Conservation (phyloP, 192 early-diverging fungal genomes). For the Coemansia sp. region DNA sequence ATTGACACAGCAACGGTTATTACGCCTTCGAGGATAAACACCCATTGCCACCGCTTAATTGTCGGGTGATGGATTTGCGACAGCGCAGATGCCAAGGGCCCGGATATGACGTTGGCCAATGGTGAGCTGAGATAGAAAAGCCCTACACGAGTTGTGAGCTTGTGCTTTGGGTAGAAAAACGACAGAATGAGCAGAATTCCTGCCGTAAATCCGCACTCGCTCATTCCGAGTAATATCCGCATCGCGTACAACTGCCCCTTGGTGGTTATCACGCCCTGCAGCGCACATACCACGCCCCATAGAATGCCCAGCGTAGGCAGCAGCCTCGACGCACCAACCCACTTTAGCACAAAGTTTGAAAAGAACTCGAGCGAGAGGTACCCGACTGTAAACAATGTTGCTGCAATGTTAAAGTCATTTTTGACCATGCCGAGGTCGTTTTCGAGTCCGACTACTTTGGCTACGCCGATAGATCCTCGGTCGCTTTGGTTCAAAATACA, state of each 20-base stretch:
- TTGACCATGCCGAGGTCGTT: slow-evolving; percentile 41
- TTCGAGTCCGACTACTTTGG: slow-evolving; percentile 53
- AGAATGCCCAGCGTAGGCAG: slow-evolving; percentile 43
- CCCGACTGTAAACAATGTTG: slow-evolving; percentile 45
- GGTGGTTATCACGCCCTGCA: slow-evolving; percentile 42
- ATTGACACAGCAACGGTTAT: slow-evolving; percentile 37
- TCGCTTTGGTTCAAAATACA: slow-evolving; percentile 50
- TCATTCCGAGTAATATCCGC: slow-evolving; percentile 43
- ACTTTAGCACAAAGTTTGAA: slow-evolving; percentile 50
- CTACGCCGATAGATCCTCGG: slow-evolving; percentile 47
- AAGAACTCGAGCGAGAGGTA: slow-evolving; percentile 45
- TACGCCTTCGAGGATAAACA: slow-evolving; percentile 50
- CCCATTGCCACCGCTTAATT: slow-evolving; percentile 53
- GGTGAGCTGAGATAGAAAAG: slow-evolving; percentile 49
- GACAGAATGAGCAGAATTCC: slow-evolving; percentile 42
- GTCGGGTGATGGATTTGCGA: slow-evolving; percentile 47
- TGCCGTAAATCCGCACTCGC: slow-evolving; percentile 46
- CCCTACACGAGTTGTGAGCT: slow-evolving; percentile 25
- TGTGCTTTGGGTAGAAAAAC: slow-evolving; percentile 45
- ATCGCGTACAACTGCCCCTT: slow-evolving; percentile 40
- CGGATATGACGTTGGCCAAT: slow-evolving; percentile 37
- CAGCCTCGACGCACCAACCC: slow-evolving; percentile 37
- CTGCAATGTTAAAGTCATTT: slow-evolving; percentile 51
- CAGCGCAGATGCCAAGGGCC: slow-evolving; percentile 45
- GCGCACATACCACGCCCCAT: slow-evolving; percentile 46